Conservation (phyloP, 2,329 filamentous ascomycete species). For the Diaporthe nobilis region DNA sequence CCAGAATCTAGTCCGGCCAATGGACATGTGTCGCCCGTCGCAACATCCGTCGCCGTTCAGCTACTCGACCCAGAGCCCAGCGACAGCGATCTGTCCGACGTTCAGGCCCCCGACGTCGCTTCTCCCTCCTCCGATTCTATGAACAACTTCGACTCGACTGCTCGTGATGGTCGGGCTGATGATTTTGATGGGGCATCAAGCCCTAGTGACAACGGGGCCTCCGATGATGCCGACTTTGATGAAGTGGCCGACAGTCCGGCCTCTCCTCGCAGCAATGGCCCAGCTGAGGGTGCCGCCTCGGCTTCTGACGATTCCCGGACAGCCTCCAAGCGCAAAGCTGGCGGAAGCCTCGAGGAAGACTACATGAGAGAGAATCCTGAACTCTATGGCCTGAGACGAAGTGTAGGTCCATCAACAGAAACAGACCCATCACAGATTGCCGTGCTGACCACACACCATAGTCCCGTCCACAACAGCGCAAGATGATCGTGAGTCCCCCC, state of each 20-base stretch:
- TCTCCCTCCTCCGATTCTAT: slow-evolving; percentile 43
- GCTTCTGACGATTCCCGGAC: slow-evolving; percentile 77
- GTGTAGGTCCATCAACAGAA: slow-evolving; percentile 67
- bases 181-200: slow-evolving; percentile 62
- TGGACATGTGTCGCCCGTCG: slow-evolving; percentile 72
- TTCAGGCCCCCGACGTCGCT: slow-evolving; percentile 64
- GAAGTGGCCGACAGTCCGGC: slow-evolving; percentile 76
- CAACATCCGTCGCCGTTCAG: slow-evolving; percentile 59
- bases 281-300: slow-evolving; percentile 71
- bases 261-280: slow-evolving; percentile 61
- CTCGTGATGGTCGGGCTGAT: slow-evolving; percentile 52
- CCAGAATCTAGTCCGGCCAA: slow-evolving; percentile 75
- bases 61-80: slow-evolving; percentile 65
- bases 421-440: background rate
- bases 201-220: slow-evolving; percentile 68
- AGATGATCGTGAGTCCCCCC: slow-evolving; percentile 66
- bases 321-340: slow-evolving; percentile 79
- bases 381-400: slow-evolving; percentile 93
- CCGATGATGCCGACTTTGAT: slow-evolving; percentile 79
- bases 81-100: slow-evolving; percentile 84
- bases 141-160: slow-evolving; percentile 54
- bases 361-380: slow-evolving; percentile 94
- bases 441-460: slow-evolving; percentile 47
- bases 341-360: slow-evolving; percentile 77
- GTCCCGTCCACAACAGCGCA: slow-evolving; percentile 70